Conservation (phyloP, 179 eudicot species). For the Silene vulgaris region DNA sequence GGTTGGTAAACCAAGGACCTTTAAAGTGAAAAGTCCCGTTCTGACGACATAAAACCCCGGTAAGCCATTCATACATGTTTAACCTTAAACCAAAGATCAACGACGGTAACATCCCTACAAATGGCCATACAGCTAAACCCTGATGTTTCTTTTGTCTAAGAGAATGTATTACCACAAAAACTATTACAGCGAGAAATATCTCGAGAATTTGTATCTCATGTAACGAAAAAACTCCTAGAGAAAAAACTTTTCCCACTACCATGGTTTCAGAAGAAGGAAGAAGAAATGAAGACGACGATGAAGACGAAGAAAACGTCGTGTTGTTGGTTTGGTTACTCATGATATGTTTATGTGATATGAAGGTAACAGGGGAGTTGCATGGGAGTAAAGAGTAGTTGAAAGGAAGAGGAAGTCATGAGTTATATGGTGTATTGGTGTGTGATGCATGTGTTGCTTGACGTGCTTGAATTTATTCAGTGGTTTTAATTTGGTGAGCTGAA, state of each 20-base stretch:
- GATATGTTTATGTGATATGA: constrained; percentile 24
- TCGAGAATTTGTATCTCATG: constrained; percentile 53
- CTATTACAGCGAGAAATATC: constrained; percentile 45
- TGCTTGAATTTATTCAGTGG: constrained; percentile 43
- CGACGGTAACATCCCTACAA: constrained; percentile 87
- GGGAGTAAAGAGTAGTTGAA: constrained; percentile 29
- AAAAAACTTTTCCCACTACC: constrained; percentile 15
- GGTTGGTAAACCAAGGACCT: constrained; percentile 69
- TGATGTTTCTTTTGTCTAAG: constrained; percentile 47
- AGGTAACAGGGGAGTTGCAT: constrained; percentile 21
- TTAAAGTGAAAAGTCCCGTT: constrained; percentile 66
- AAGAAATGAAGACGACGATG: constrained; percentile 13
- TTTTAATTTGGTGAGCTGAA: constrained; percentile 73
- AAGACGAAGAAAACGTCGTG: constrained; percentile 12
- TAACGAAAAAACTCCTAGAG: constrained; percentile 11
- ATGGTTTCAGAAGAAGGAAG: constrained; percentile 8
- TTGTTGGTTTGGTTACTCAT: constrained; percentile 27
- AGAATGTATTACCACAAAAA: constrained; percentile 54
- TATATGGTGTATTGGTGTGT: constrained; percentile 29
- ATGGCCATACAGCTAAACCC: constrained; percentile 80
- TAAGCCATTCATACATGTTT: constrained; percentile 73
- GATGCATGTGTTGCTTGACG: constrained; percentile 38
- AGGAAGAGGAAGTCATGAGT: constrained; percentile 35
- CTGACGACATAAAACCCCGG: constrained; percentile 36
- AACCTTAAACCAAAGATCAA: constrained; percentile 44